These are phyloP conservation scores for Penstemon newberryi DNA, from an alignment of 257 asterid genomes.

Conservation along the genomic window DNA sequence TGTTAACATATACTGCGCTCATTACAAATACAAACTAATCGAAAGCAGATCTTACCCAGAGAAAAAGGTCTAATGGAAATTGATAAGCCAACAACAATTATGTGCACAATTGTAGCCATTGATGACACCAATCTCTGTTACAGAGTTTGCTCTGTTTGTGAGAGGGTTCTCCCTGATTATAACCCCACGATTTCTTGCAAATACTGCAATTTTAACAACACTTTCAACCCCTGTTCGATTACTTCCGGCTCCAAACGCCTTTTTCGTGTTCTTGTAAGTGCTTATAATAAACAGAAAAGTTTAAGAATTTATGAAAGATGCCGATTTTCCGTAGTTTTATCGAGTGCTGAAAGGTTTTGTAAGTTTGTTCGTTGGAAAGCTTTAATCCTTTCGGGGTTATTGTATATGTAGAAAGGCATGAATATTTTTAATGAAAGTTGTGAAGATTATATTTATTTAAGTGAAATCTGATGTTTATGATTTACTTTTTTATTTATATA, in stretches of 20 bases:
- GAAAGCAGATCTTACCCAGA: background rate
- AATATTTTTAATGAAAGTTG: background rate
- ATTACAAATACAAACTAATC: no score
- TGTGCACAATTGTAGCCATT: constrained; percentile 63
- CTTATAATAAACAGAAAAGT: background rate
- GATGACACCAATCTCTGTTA: constrained; percentile 57
- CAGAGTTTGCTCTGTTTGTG: constrained; percentile 75
- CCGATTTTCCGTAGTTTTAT: background rate
- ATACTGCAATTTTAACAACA: constrained; percentile 46
- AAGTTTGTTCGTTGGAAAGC: background rate
- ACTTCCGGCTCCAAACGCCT: constrained; percentile 63
- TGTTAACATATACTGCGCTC: no score
- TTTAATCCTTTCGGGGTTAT: constrained; percentile 2
- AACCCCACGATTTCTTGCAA: constrained; percentile 39
- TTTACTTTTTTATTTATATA: background rate
- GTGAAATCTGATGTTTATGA: background rate
- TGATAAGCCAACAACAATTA: constrained; percentile 43
- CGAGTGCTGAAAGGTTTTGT: background rate
- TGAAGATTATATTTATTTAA: background rate
- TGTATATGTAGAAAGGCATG: background rate
- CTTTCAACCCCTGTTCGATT: constrained; percentile 34
- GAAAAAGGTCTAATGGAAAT: constrained; percentile 45
- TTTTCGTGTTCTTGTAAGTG: constrained; percentile 76
- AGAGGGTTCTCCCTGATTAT: constrained; percentile 59
- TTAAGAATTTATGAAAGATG: background rate